These are phyloP conservation scores for Carex littledalei DNA, from an alignment of 176 grass and related monocot species.

Conservation along the genomic window DNA sequence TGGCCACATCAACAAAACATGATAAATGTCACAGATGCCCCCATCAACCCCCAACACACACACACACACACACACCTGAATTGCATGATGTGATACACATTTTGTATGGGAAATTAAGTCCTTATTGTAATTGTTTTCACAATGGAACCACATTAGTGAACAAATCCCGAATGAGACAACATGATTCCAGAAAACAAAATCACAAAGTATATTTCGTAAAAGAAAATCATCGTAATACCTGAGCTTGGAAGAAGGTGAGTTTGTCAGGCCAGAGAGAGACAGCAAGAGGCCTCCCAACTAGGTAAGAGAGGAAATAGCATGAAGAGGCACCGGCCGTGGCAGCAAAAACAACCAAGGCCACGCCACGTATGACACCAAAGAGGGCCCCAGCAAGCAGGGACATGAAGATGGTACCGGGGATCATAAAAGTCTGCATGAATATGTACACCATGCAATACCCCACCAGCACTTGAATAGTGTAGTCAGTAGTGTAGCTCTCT, in stretches of 20 bases:
- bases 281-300: conserved; percentile 80
- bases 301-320: conserved; percentile 87
- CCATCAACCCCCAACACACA: no score
- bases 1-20: background rate
- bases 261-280: conserved; percentile 94
- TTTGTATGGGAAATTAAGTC: background rate
- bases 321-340: conserved; percentile 95
- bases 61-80: no score
- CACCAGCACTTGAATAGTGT: conserved; percentile 88
- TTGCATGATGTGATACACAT: background rate
- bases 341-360: conserved; percentile 92
- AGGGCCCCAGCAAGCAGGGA: conserved; percentile 88
- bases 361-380: conserved; percentile 63
- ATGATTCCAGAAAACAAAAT: background rate
- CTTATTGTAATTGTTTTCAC: background rate
- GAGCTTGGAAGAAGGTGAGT: conserved; percentile 79
- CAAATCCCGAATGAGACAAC: background rate
- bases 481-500: conserved; percentile 93
- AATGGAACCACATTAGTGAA: background rate
- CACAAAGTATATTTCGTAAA: background rate
- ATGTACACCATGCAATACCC: conserved; percentile 90
- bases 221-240: conserved; percentile 41
- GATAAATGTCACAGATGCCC: background rate
- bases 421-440: conserved; percentile 99
- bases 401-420: conserved; percentile 96